Base-by-base conservation (phyloP, 1,139 yeast genomes). In the Saccharomycopsis hybrid region DNA sequence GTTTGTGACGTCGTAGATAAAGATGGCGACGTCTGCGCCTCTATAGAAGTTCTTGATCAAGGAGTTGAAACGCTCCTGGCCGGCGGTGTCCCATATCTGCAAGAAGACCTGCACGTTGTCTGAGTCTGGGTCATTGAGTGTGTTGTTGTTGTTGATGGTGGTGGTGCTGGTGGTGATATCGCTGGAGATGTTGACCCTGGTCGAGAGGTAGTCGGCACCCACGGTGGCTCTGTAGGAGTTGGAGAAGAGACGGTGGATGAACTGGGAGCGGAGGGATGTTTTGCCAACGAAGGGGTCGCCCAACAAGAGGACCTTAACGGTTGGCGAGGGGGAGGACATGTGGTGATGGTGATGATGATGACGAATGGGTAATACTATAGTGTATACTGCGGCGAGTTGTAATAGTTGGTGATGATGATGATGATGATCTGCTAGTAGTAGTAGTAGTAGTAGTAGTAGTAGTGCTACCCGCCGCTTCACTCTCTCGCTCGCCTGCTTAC, bases 1-100 rank as follows among this genome's bases (percentile, higher is more conserved):
- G 59, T 72, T 74, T 50, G 83, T 75, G 46, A 77, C 67, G 60
- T 79, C 85, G 60, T 77, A 79, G 29, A 78, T 78, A 37, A 79
- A 60, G 2, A 79, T 70, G 18, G 76, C 81, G 9, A 78, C 77
- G 58, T 79, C 84, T 0, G 83, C 72, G 5, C 85, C 85, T 38
- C 85, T 62, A 60, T 78, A 79, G 58, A 78, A 79, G 3, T 83
- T 78, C 58, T 73, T 76, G 4, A 79, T 73, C 37, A 79, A 73
- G 41, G 82, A 75, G 58, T 78, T 77, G 66, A 78, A 79, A 48
- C 85, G 63, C 59, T 79, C 85, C 60, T 79, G 85, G 2, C 85
- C 85, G 0, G 85, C 85, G 3, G 85, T 79, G 58, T 79, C 85
- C 85, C 85, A 79, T 2, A 79, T 71, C 60, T 79, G 84, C 40